A percentile compares a stretch with the other conserved stretches of the same genome.
These are phyloP conservation scores for Phaeosphaeria sp. DNA, from an alignment of 2,329 filamentous ascomycete genomes.

Conservation along the genomic window DNA sequence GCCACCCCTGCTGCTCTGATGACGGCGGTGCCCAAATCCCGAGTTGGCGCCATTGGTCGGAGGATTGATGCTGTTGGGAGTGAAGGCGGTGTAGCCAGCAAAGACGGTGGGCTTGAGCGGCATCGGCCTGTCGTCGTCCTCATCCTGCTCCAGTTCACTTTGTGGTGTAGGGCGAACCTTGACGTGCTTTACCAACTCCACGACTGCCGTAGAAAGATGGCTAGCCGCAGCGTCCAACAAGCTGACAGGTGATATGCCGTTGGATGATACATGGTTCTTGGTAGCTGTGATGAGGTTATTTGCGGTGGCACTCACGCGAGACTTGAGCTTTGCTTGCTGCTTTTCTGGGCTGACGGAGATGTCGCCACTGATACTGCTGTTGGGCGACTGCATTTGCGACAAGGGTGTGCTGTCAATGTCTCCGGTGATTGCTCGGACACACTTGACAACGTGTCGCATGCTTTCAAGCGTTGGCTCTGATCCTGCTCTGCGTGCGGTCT, in stretches of 20 bases:
- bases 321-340: slow-evolving; percentile 75
- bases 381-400: slow-evolving; percentile 44
- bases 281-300: slow-evolving; percentile 95
- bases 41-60: slow-evolving; percentile 14
- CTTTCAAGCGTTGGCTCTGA: slow-evolving; percentile 78
- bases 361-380: slow-evolving; percentile 45
- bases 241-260: slow-evolving; percentile 89
- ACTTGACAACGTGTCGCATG: slow-evolving; percentile 85
- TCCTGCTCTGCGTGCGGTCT: slow-evolving; percentile 74
- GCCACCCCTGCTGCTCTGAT: slow-evolving; percentile 45
- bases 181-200: slow-evolving; percentile 82
- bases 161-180: slow-evolving; percentile 81
- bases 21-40: slow-evolving; percentile 24
- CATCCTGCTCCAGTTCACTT: slow-evolving; percentile 76
- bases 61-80: slow-evolving; percentile 27
- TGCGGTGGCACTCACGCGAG: slow-evolving; percentile 86
- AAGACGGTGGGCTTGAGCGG: slow-evolving; percentile 37
- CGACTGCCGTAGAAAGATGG: slow-evolving; percentile 82
- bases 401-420: slow-evolving; percentile 69
- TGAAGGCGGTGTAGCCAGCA: slow-evolving; percentile 26
- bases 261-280: slow-evolving; percentile 85
- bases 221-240: slow-evolving; percentile 91
- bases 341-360: slow-evolving; percentile 39
- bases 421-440: slow-evolving; percentile 82
- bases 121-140: slow-evolving; percentile 51